A percentile compares a stretch with the other conserved stretches of the same genome.
Evolutionary conservation across 352 stramenopile genomes (phyloP).

Genomic region (Pythium chondricola): DNA sequence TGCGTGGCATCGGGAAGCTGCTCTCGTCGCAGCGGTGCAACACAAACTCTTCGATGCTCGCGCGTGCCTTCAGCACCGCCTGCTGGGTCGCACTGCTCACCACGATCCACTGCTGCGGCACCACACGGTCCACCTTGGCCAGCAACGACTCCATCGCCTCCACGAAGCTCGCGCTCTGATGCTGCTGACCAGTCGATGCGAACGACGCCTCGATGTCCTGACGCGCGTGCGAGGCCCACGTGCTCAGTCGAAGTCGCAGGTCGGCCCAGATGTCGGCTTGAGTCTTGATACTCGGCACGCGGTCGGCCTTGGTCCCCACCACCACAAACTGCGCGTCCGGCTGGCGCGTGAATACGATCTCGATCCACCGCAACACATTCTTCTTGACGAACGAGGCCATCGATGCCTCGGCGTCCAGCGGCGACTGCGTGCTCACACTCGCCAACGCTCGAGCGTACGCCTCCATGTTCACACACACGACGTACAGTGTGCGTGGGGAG

Average conservation of each 20-base stretch:
- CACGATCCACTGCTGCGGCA: slow-evolving; percentile 6
- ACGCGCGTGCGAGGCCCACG: slow-evolving; percentile 2
- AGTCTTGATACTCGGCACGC: not conserved
- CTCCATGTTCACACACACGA: slow-evolving; percentile 11
- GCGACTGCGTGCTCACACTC: not conserved
- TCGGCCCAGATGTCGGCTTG: slow-evolving; percentile 5
- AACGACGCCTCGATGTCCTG: slow-evolving; percentile 1
- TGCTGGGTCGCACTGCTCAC: slow-evolving; percentile 10
- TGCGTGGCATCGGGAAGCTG: slow-evolving; percentile 12
- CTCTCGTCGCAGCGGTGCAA: slow-evolving; percentile 3
- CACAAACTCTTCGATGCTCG: slow-evolving; percentile 4
- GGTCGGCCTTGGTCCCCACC: slow-evolving; percentile 18
- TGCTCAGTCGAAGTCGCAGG: slow-evolving; percentile 8
- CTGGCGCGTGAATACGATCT: slow-evolving; percentile 9
- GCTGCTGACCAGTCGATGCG: not conserved
- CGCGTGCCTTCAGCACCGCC: slow-evolving; percentile 1
- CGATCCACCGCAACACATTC: slow-evolving; percentile 18
- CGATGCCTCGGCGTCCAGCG: not conserved
- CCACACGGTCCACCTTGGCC: slow-evolving; percentile 2
- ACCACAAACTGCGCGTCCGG: slow-evolving; percentile 17
- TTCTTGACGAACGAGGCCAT: slow-evolving; percentile 6
- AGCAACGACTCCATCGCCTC: no score
- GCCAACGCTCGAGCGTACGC: slow-evolving; percentile 1
- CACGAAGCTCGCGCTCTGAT: not conserved
- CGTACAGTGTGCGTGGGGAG: slow-evolving; percentile 14